Conservation (phyloP, 2,329 filamentous ascomycete genomes). For the Plectosphaerella plurivora region DNA sequence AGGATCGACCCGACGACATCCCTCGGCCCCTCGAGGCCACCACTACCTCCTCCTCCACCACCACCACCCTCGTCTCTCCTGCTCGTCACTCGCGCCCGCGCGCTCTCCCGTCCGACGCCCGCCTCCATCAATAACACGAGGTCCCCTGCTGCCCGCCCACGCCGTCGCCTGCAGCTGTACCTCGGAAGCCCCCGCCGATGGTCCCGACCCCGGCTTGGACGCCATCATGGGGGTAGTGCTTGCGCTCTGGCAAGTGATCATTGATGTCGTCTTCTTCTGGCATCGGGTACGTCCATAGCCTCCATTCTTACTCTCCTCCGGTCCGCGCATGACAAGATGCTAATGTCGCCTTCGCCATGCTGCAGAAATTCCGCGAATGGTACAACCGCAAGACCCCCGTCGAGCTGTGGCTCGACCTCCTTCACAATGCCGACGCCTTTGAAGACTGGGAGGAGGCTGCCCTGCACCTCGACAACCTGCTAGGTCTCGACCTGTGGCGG, state of each 20-base stretch:
- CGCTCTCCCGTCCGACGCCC: background rate
- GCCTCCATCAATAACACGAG: too few relatives aligned
- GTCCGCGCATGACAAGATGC: background rate
- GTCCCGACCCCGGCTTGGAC: background rate
- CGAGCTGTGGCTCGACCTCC: slow-evolving; percentile 60
- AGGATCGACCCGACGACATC: background rate
- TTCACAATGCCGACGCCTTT: slow-evolving; percentile 65
- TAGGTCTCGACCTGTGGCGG: slow-evolving; percentile 82
- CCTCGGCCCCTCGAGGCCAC: background rate
- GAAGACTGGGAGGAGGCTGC: slow-evolving; percentile 88
- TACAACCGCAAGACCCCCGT: slow-evolving; percentile 60
- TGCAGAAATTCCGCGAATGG: slow-evolving; percentile 64
- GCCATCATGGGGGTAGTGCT: slow-evolving; percentile 36
- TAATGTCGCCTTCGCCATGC: background rate
- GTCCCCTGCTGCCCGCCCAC: too few relatives aligned
- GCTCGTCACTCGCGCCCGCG: background rate
- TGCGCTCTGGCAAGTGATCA: slow-evolving; percentile 52
- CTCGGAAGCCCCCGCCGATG: background rate
- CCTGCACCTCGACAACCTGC: slow-evolving; percentile 72
- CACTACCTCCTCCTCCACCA: background rate
- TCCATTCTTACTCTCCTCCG: background rate
- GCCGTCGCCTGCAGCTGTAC: too few relatives aligned
- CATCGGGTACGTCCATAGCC: slow-evolving; percentile 40
- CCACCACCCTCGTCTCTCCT: background rate
- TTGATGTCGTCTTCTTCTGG: slow-evolving; percentile 62